A percentile compares a stretch with the other conserved stretches of the same genome.
Evolutionary conservation across 768 basidiomycete genomes (phyloP).

Genomic region (Clitopilus hobsonii): DNA sequence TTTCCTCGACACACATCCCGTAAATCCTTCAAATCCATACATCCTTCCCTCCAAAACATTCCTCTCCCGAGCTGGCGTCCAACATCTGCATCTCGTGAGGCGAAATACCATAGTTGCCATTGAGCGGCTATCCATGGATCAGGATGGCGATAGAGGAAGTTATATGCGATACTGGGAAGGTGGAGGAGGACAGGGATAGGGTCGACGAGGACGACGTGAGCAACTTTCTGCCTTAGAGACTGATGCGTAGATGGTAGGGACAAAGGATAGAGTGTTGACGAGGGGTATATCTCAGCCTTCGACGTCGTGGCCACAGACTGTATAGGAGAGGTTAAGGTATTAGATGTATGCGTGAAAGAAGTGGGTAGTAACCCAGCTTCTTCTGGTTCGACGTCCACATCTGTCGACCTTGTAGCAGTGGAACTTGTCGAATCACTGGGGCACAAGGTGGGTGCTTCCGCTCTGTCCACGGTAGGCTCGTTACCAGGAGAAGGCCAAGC

Average conservation of each 20-base stretch:
- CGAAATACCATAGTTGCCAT: slow-evolving; percentile 68
- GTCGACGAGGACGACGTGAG: slow-evolving; percentile 50
- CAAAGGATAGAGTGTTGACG: slow-evolving; percentile 6
- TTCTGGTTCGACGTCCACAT: too few species aligned
- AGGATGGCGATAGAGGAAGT: slow-evolving; percentile 61
- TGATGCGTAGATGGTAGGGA: slow-evolving; percentile 5
- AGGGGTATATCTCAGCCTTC: background rate
- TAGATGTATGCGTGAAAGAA: too few species aligned
- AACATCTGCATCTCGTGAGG: slow-evolving; percentile 59
- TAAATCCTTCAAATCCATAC: slow-evolving; percentile 58
- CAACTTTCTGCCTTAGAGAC: slow-evolving; percentile 28
- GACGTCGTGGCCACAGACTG: too few species aligned
- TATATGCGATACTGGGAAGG: slow-evolving; percentile 56
- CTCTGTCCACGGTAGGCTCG: background rate
- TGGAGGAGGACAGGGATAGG: slow-evolving; percentile 65
- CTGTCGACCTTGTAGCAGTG: background rate
- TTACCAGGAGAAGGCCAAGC: background rate
- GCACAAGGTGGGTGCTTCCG: background rate
- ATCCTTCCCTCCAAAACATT: slow-evolving; percentile 65
- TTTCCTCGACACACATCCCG: slow-evolving; percentile 12
- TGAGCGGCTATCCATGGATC: slow-evolving; percentile 33
- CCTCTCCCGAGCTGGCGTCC: slow-evolving; percentile 52
- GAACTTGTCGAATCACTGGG: background rate
- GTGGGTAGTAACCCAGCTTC: too few species aligned
- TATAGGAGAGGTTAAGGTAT: too few species aligned